A percentile compares a stretch with the other conserved stretches of the same genome.
phyloP scores from a whole-genome alignment of 1,139 yeast genomes.

The Arxiozyma bovina region DNA sequence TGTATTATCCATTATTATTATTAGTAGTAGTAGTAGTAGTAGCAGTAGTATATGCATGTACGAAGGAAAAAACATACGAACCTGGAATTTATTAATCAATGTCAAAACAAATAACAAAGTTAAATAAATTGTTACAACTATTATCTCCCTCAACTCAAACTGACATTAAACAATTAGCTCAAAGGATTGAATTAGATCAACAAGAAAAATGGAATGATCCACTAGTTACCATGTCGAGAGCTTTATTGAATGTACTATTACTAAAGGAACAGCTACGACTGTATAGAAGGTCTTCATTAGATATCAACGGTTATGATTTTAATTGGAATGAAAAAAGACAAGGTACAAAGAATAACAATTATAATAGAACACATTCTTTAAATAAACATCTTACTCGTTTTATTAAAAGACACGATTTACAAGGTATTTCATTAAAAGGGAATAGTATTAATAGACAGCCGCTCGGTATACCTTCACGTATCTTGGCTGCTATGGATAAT shows the following conservation, averaged over 20 bases:
- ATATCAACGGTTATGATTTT: constrained; percentile 13
- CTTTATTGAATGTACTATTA: not conserved
- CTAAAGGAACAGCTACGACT: constrained; percentile 1
- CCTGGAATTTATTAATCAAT: not conserved
- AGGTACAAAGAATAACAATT: not conserved
- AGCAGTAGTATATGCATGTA: too few species aligned
- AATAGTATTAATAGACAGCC: not conserved
- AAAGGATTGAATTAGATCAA: not conserved
- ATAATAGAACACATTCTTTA: not conserved
- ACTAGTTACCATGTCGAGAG: not conserved
- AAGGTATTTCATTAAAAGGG: not conserved
- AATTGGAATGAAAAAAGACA: constrained; percentile 8
- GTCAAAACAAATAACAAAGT: not conserved
- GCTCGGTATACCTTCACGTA: not conserved
- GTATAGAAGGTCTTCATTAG: constrained; percentile 8
- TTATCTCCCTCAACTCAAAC: not conserved
- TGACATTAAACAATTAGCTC: not conserved
- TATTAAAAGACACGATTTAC: not conserved
- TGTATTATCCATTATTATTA: too few species aligned
- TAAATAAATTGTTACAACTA: not conserved
- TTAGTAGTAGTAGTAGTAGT: too few species aligned
- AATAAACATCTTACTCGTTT: not conserved
- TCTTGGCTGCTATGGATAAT: not conserved
- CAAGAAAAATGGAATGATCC: not conserved
- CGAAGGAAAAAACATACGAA: not conserved